Base-by-base conservation (phyloP, 371 early-diverging fungal genomes). In the Mortierella sp. region DNA sequence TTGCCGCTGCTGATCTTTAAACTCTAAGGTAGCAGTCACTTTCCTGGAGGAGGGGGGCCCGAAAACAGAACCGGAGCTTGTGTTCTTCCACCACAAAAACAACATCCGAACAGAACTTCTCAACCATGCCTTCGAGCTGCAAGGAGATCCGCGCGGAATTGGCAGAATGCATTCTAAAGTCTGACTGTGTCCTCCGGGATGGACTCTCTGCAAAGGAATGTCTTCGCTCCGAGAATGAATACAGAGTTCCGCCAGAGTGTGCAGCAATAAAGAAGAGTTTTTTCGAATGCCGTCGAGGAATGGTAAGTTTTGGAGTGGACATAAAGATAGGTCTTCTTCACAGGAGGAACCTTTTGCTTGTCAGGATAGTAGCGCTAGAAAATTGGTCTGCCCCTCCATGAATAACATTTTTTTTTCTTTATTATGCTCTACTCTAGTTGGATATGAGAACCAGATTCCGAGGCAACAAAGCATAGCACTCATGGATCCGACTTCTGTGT, bases 111-210 rank as follows among this genome's bases (percentile, higher is more conserved):
- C 16, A 55, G 51, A 48, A 30, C n/a, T n/a, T n/a, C n/a, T n/a
- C n/a, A n/a, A 60, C n/a, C 47, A 89, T 89, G 88, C 90, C 90
- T 46, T 87, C 88, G 37, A 84, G 88, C 37, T 92, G 93, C 75
- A 86, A 90, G 67, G 91, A 89, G 64, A 86, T 91, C 69, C 85
- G 93, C 60, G 82, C 88, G 60, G 92, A 91, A 44, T 83, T 90
- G 46, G 89, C 89, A 57, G 87, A 91, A 62, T 92, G 92, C 73
- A 87, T 92, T 74, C 82, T 91, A 64, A 90, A 90, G 70, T 91
- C 93, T 16, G 85, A 92, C 53, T 92, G 93, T 70, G 90, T 92
- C 7, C 70, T 91, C n/a, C 82, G 84, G 45, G 85, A 91, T 28
- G 85, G 91, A 30, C 85, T 90, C 51, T 82, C 85, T 7, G 89